Evolutionary conservation across 768 basidiomycete genomes (phyloP).

Genomic region (Clavaria fumosa): DNA sequence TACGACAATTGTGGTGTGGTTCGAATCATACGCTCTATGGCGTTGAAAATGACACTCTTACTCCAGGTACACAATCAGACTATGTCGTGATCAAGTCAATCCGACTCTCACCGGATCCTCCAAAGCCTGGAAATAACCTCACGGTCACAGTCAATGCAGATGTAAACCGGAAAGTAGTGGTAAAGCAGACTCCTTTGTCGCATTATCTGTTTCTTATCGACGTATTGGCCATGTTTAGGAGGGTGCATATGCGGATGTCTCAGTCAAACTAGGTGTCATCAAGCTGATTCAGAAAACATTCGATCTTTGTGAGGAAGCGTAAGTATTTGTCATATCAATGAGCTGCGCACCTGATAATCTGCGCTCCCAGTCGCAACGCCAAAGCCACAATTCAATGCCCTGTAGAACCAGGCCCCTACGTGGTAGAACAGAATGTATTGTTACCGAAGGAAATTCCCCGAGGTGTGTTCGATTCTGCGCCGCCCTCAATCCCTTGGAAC

Average conservation of each 20-base stretch:
- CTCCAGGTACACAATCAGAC: conserved; percentile 30
- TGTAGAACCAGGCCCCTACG: conserved; percentile 52
- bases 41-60: conserved; percentile 7
- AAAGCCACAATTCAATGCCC: conserved; percentile 77
- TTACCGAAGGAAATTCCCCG: conserved; percentile 86
- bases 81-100: conserved; percentile 57
- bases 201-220: background rate
- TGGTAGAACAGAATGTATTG: conserved; percentile 67
- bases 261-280: conserved; percentile 86
- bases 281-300: conserved; percentile 76
- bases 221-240: conserved; percentile 38
- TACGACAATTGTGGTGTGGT: conserved; percentile 3
- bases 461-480: conserved; percentile 26
- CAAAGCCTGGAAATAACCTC: conserved; percentile 70
- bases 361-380: conserved; percentile 43
- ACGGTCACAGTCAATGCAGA: conserved; percentile 67
- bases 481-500: background rate
- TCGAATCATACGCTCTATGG: background rate
- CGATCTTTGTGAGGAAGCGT: conserved; percentile 92
- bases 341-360: conserved; percentile 2
- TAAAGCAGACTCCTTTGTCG: no score
- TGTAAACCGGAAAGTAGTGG: no score
- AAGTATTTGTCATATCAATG: conserved; percentile 21
- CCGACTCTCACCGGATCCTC: conserved; percentile 70
- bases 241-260: conserved; percentile 80